Evolutionary conservation across 352 stramenopile genomes (phyloP).

Genomic region (Phytophthora tubulina): DNA sequence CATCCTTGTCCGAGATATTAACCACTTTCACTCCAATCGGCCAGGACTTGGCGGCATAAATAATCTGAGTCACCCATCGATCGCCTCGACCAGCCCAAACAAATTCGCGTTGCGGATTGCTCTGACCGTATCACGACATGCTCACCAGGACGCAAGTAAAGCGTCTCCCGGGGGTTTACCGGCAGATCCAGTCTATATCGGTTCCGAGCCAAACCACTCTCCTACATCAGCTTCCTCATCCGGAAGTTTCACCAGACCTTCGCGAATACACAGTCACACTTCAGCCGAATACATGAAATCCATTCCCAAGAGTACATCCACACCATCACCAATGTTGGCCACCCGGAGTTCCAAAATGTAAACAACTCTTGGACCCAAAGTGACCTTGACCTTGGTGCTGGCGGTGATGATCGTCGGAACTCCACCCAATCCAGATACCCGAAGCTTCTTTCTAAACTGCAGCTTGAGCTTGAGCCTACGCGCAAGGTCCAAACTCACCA

Average conservation of each 20-base stretch:
- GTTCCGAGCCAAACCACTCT: too few species aligned
- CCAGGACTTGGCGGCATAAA: background rate
- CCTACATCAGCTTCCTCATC: background rate
- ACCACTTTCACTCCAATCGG: background rate
- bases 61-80: background rate
- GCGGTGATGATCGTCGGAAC: conserved; percentile 24
- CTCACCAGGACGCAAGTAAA: too few species aligned
- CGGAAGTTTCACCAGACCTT: background rate
- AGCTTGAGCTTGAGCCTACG: too few species aligned
- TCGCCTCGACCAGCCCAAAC: too few species aligned
- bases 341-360: conserved; percentile 28
- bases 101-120: background rate
- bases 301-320: background rate
- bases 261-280: background rate
- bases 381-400: conserved; percentile 35
- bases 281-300: background rate
- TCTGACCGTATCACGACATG: too few species aligned
- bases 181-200: too few species aligned
- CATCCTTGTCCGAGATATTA: background rate
- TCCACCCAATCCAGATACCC: conserved; percentile 21
- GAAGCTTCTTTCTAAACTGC: background rate
- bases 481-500: conserved; percentile 34
- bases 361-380: too few species aligned
- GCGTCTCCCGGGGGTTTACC: too few species aligned
- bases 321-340: conserved; percentile 34